Conservation (phyloP, 75 land plant species). For the Selaginella tamariscina region DNA sequence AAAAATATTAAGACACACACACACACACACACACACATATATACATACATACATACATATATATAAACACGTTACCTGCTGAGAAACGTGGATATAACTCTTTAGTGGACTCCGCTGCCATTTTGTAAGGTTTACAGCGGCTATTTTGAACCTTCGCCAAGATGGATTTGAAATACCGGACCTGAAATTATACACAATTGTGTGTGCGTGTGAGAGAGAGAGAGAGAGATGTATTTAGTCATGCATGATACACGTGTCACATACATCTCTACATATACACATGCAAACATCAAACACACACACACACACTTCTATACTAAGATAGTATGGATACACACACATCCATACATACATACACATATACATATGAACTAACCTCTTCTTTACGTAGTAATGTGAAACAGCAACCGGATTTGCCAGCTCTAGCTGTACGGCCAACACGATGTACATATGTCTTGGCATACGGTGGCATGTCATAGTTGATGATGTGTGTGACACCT, state of each 20-base stretch:
- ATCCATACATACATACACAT: too few relatives aligned
- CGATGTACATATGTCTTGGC: slow-evolving; percentile 87
- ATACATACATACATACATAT: too few relatives aligned
- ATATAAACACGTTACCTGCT: not conserved
- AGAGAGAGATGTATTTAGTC: too few relatives aligned
- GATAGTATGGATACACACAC: too few relatives aligned
- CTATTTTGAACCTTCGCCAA: slow-evolving; percentile 49
- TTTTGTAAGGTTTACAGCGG: slow-evolving; percentile 27
- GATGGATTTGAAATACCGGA: slow-evolving; percentile 49
- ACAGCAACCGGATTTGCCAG: slow-evolving; percentile 67
- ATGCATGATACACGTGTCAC: not conserved
- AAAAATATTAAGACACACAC: not conserved
- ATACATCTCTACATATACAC: not conserved
- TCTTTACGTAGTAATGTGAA: slow-evolving; percentile 57
- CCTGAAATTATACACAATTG: slow-evolving; percentile 26
- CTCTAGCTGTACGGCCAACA: slow-evolving; percentile 93
- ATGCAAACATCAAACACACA: not conserved
- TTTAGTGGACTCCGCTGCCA: slow-evolving; percentile 42
- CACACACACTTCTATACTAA: not conserved
- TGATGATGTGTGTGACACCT: slow-evolving; percentile 73
- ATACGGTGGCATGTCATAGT: slow-evolving; percentile 79
- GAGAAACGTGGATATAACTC: slow-evolving; percentile 28
- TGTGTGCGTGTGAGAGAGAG: not conserved
- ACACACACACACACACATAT: too few relatives aligned
- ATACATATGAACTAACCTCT: slow-evolving; percentile 80